phyloP scores from a whole-genome alignment of 78 protist genomes.

The Guillardia theta region DNA sequence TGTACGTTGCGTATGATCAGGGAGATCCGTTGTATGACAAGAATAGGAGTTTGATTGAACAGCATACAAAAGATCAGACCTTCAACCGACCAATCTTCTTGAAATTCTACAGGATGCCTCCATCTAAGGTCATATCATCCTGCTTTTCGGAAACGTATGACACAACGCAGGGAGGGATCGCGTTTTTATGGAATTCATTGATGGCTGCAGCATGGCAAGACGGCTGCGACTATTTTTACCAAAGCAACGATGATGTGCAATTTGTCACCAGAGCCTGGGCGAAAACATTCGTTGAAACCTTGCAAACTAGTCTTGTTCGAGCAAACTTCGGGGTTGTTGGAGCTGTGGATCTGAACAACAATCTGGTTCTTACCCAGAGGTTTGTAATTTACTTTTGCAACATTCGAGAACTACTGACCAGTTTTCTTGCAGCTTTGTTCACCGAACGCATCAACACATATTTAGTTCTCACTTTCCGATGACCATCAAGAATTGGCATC shows the following conservation, averaged over 20 bases:
- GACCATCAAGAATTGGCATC: conserved; percentile 28
- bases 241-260: neutral
- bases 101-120: no score
- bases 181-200: neutral
- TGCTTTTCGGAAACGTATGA: no score
- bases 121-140: no score
- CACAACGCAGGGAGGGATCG: conserved; percentile 4
- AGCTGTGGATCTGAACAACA: neutral
- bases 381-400: no score
- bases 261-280: neutral
- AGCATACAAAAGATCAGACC: no score
- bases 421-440: no score
- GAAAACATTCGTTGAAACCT: neutral
- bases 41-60: neutral
- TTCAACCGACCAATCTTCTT: no score
- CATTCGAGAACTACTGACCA: no score
- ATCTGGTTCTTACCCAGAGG: conserved; percentile 8
- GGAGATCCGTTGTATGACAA: neutral
- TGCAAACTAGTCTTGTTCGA: neutral
- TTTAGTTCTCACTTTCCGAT: neutral
- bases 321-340: neutral
- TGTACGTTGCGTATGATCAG: neutral
- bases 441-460: neutral
- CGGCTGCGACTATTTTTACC: conserved; percentile 32
- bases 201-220: neutral